Conservation (phyloP, 1,284 basidiomycete genomes). For the Earliella scabrosa region DNA sequence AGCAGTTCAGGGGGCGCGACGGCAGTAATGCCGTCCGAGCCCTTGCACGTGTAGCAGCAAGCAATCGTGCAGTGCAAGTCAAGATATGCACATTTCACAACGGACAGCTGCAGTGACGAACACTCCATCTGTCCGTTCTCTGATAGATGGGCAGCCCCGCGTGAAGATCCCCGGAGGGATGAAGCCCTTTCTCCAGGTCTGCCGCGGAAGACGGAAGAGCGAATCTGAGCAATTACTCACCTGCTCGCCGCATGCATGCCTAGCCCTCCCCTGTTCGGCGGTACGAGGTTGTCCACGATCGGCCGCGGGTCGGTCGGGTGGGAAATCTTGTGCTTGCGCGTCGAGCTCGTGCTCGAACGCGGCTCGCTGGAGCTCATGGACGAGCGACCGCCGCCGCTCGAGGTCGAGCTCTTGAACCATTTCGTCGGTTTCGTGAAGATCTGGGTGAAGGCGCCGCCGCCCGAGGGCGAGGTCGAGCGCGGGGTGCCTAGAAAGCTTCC, state of each 20-base stretch:
- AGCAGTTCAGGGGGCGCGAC: too few species aligned
- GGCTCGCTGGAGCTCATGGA: conserved; percentile 45
- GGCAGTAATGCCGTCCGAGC: too few species aligned
- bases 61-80: too few species aligned
- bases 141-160: too few species aligned
- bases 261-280: conserved; percentile 30
- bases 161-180: too few species aligned
- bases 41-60: too few species aligned
- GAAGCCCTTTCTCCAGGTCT: too few species aligned
- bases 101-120: too few species aligned
- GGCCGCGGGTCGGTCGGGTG: conserved; percentile 80
- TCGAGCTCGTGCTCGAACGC: conserved; percentile 56
- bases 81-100: too few species aligned
- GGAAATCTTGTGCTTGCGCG: conserved; percentile 77
- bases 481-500: conserved; percentile 27
- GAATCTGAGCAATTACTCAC: conserved; percentile 40
- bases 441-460: conserved; percentile 33
- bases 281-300: conserved; percentile 51
- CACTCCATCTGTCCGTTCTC: too few species aligned
- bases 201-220: too few species aligned
- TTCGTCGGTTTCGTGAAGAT: conserved; percentile 37
- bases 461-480: conserved; percentile 37
- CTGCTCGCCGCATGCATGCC: conserved; percentile 45
- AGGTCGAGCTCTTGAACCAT: conserved; percentile 38
- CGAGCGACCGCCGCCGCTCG: conserved; percentile 29